Percentiles rank a stretch among this genome's conserved stretches.
phyloP scores from a whole-genome alignment of 345 rosid genomes.

The Lepidium africanum region DNA sequence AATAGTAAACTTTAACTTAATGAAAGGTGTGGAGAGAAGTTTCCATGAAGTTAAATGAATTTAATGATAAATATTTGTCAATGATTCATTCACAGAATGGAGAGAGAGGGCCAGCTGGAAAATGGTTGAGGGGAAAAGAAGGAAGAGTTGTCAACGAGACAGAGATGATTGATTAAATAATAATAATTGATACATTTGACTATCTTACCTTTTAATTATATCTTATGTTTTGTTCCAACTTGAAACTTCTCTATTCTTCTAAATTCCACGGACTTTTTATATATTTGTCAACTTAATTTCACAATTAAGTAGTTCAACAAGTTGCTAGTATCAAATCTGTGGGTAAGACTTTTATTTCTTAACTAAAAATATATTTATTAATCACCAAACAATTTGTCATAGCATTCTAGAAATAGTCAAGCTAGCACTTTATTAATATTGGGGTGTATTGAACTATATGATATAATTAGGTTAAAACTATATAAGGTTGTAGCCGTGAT shows the following conservation, averaged over 20 bases:
- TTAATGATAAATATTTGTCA: not conserved
- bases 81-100: conserved; percentile 1
- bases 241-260: conserved; percentile 11
- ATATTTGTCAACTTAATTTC: conserved; percentile 12
- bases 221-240: conserved; percentile 11
- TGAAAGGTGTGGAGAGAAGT: not conserved
- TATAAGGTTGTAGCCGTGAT: too few relatives aligned
- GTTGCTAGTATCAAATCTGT: not conserved
- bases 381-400: not conserved
- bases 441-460: too few relatives aligned
- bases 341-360: not conserved
- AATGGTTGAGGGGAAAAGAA: conserved; percentile 11
- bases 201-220: not conserved
- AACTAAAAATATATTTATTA: not conserved
- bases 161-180: not conserved
- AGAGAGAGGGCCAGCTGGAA: conserved; percentile 9
- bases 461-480: too few relatives aligned
- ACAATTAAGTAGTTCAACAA: not conserved
- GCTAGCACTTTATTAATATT: not conserved
- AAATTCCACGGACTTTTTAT: not conserved
- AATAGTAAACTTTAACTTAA: not conserved
- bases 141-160: conserved; percentile 26
- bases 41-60: not conserved
- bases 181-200: conserved; percentile 17
- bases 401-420: conserved; percentile 9